phyloP scores from a whole-genome alignment of 202 grass and related monocot species.

The Sporobolus alterniflorus region DNA sequence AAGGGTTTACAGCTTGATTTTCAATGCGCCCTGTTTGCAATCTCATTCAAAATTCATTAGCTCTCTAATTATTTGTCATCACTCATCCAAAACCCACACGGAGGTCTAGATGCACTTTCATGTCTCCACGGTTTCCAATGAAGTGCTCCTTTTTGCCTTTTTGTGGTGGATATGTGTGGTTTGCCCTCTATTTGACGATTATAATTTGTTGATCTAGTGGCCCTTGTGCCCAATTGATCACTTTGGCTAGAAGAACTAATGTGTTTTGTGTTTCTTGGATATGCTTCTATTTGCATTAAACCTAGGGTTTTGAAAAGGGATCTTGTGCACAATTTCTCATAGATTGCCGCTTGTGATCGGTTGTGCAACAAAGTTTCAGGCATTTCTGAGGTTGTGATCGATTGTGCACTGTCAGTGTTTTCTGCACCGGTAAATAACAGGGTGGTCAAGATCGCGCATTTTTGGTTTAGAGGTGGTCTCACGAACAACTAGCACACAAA shows the following conservation, averaged over 20 bases:
- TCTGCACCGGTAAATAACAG: too few species aligned
- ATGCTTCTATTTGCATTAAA: not conserved
- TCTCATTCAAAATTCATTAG: too few species aligned
- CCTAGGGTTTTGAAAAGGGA: not conserved
- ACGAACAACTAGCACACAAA: too few species aligned
- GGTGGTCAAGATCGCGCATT: too few species aligned
- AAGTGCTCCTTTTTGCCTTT: not conserved
- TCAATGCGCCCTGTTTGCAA: too few species aligned
- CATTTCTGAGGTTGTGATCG: not conserved
- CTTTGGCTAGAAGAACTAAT: not conserved
- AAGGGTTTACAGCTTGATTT: too few species aligned
- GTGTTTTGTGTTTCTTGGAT: constrained; percentile 3
- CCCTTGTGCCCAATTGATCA: constrained; percentile 4
- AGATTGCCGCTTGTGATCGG: not conserved
- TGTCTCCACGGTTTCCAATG: not conserved
- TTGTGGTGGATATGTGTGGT: not conserved
- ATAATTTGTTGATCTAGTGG: constrained; percentile 18
- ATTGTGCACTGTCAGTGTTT: too few species aligned
- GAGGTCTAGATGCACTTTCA: too few species aligned
- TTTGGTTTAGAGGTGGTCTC: too few species aligned
- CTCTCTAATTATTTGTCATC: too few species aligned
- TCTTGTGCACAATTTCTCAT: not conserved
- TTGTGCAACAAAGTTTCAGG: not conserved
- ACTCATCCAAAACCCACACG: too few species aligned
- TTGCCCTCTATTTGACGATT: not conserved